Conservation (phyloP, 83 land plant species). For the Larix sibirica region DNA sequence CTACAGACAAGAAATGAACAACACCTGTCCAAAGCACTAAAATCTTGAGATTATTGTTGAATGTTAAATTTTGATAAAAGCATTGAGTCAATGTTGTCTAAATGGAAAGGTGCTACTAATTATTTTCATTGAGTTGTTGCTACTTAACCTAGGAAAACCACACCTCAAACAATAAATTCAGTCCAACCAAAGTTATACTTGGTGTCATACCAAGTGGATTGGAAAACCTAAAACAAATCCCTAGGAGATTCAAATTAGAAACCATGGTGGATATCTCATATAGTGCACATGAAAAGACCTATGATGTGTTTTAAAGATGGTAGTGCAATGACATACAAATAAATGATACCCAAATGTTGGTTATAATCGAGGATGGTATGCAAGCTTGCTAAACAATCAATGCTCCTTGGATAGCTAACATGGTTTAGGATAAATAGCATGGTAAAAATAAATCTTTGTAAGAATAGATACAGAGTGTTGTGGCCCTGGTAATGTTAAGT, state of each 20-base stretch:
- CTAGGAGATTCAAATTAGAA: background rate
- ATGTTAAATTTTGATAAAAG: too few relatives aligned
- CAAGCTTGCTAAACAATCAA: constrained; percentile 71
- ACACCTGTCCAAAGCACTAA: too few relatives aligned
- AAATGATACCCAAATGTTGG: constrained; percentile 67
- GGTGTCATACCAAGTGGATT: constrained; percentile 91
- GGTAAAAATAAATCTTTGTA: constrained; percentile 77
- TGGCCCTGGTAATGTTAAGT: background rate
- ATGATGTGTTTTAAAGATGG: too few relatives aligned
- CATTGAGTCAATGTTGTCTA: too few relatives aligned
- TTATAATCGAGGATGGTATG: constrained; percentile 82
- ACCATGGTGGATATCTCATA: background rate
- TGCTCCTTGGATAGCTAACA: constrained; percentile 94
- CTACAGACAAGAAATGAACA: too few relatives aligned
- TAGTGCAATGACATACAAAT: constrained; percentile 39
- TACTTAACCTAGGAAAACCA: constrained; percentile 72
- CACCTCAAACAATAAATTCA: constrained; percentile 74
- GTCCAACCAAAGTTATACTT: constrained; percentile 73
- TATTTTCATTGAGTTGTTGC: too few relatives aligned
- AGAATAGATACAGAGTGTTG: background rate
- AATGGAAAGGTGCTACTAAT: too few relatives aligned
- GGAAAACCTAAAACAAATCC: constrained; percentile 49
- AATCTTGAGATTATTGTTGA: too few relatives aligned
- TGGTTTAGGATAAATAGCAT: too few relatives aligned
- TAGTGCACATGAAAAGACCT: background rate